Conservation (phyloP, 2,329 filamentous ascomycete genomes). For the Colletotrichum higginsianum region DNA sequence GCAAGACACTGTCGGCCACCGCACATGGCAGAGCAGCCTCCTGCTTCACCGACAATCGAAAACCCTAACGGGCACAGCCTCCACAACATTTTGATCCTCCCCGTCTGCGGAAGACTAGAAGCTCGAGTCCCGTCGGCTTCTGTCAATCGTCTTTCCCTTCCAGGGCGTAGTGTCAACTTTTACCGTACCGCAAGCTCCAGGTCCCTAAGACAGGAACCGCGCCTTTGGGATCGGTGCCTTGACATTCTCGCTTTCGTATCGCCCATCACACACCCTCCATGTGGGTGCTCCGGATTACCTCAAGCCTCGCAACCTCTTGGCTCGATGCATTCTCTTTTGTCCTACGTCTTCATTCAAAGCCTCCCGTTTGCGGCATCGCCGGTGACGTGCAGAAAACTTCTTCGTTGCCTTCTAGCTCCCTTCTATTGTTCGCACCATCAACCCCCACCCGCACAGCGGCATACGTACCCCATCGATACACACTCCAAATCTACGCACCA, state of each 20-base stretch:
- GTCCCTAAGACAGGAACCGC: slow-evolving; percentile 27
- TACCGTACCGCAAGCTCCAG: slow-evolving; percentile 28
- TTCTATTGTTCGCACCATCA: slow-evolving; percentile 19
- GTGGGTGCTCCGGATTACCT: slow-evolving; percentile 23
- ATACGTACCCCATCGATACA: slow-evolving; percentile 1
- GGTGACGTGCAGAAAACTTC: slow-evolving; percentile 41
- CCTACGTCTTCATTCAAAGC: slow-evolving; percentile 11
- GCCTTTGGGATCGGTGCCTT: not conserved
- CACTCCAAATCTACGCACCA: not conserved
- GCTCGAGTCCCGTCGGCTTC: slow-evolving; percentile 10
- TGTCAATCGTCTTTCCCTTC: not conserved
- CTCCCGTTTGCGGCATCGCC: slow-evolving; percentile 40
- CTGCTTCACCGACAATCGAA: slow-evolving; percentile 22
- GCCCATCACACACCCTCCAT: slow-evolving; percentile 33
- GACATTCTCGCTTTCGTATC: not conserved
- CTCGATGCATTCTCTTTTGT: not conserved
- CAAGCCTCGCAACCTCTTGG: slow-evolving; percentile 19
- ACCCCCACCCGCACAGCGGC: not conserved
- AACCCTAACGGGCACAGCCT: slow-evolving; percentile 39
- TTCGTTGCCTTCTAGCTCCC: slow-evolving; percentile 38
- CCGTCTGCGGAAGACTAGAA: slow-evolving; percentile 8
- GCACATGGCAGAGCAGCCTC: slow-evolving; percentile 42
- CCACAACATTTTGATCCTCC: slow-evolving; percentile 35
- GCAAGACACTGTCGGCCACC: slow-evolving; percentile 31
- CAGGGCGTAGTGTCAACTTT: slow-evolving; percentile 9